phyloP scores from a whole-genome alignment of 495 filamentous ascomycete species.

The Podospora anserina region DNA sequence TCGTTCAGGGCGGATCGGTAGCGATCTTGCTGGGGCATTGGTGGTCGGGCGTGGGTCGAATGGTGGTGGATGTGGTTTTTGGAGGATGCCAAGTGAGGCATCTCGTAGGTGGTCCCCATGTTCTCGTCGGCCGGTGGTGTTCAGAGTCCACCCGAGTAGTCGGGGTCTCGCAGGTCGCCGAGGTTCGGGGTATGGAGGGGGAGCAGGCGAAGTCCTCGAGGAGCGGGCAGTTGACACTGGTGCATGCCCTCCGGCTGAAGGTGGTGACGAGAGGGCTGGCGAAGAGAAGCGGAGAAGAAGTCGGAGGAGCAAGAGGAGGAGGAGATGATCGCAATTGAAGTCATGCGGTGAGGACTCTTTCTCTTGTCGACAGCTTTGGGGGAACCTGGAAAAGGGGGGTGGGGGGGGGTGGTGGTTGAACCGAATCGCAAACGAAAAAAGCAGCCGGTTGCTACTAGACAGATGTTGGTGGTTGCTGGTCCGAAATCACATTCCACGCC shows the following conservation, averaged over 20 bases:
- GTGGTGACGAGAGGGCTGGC: slow-evolving; percentile 9
- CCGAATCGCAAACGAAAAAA: too few relatives aligned
- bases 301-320: not conserved
- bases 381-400: too few relatives aligned
- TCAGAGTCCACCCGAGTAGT: slow-evolving; percentile 38
- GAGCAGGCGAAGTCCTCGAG: not conserved
- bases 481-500: not conserved
- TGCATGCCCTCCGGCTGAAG: not conserved
- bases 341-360: slow-evolving; percentile 22
- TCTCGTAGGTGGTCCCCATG: slow-evolving; percentile 49
- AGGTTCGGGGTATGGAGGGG: not conserved
- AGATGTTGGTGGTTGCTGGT: not conserved
- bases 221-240: not conserved
- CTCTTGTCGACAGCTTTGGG: too few relatives aligned
- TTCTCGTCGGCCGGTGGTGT: slow-evolving; percentile 49
- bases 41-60: slow-evolving; percentile 29
- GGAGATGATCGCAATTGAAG: slow-evolving; percentile 17
- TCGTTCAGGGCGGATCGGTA: slow-evolving; percentile 30
- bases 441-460: too few relatives aligned
- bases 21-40: slow-evolving; percentile 26
- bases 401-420: not conserved
- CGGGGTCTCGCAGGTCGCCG: not conserved
- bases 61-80: slow-evolving; percentile 37
- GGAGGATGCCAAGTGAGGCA: slow-evolving; percentile 40
- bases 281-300: slow-evolving; percentile 7